Base-by-base conservation (phyloP, 2,329 filamentous ascomycete genomes). In the Juglanconis oblonga region DNA sequence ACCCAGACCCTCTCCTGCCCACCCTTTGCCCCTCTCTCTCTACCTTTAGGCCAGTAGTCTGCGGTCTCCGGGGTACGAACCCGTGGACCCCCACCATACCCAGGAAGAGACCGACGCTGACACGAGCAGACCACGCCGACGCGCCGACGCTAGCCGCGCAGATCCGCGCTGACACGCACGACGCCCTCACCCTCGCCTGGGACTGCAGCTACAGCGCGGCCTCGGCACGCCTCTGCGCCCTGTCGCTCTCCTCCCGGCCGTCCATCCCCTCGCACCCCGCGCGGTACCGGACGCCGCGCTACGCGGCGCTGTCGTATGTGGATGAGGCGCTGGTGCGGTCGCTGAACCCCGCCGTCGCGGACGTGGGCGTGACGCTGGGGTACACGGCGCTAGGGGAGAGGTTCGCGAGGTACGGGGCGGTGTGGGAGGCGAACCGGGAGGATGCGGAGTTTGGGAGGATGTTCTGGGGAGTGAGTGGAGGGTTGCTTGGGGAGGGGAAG, bases 321-420 rank as follows among this genome's bases (percentile, higher is more conserved):
- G 44, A 56, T 36, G 53, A 56, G 40, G 64, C 47, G 49, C 47
- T 50, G 33, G 4, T 81, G 9, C 63, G 70, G 42, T 74, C 77
- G 31, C 74, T 81, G 13, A 75, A 77, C 62, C 66, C 71, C 29
- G 71, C 70, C 29, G 66, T 73, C 10, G 24, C n/a, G 5, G 48
- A 64, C 32, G 58, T 50, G 2, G 62, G 48, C 29, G 8, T 44
- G 3, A 73, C 71, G 1, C 40, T 74, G 5, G 73, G 59, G 6
- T 76, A 75, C 62, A 74, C 68, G 1, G 65, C 67, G 10, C 47
- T 74, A 29, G 73, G 72, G 29, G 73, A 74, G 64, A n/a, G 13
- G 1, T 71, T 73, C 54, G 13, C 11, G 8, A 49, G 44, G 33
- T 6, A 8, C 17, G 36, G 13, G 5, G 2, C 3, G 4, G 44